Evolutionary conservation across 129 eudicot species (phyloP).

Genomic region (Cynara cardunculus): DNA sequence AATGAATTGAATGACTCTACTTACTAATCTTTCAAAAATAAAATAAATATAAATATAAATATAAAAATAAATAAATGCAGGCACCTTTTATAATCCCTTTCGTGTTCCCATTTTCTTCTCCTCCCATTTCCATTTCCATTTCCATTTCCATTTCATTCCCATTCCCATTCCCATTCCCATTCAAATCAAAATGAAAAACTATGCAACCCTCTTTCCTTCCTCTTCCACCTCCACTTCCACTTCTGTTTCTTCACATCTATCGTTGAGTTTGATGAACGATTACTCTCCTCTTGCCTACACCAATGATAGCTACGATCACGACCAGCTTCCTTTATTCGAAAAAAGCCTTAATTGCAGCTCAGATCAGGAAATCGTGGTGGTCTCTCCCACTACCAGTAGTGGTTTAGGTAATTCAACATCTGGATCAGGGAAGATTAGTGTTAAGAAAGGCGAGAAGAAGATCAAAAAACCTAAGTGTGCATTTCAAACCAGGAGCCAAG

Average conservation of each 20-base stretch:
- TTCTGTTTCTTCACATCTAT: constrained; percentile 18
- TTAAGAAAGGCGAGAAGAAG: constrained; percentile 52
- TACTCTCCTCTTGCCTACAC: neutral
- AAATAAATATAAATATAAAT: no score
- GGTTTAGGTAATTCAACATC: constrained; percentile 14
- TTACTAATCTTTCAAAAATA: no score
- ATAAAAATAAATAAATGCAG: no score
- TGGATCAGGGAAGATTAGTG: constrained; percentile 27
- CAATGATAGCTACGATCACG: neutral
- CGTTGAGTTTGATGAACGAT: constrained; percentile 28
- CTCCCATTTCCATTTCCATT: no score
- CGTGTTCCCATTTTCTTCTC: no score
- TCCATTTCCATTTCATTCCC: no score
- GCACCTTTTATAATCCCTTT: no score
- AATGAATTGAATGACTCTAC: no score
- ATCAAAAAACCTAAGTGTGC: constrained; percentile 60
- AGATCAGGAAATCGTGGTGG: constrained; percentile 1
- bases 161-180: no score
- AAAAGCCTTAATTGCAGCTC: constrained; percentile 15
- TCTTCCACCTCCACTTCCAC: constrained; percentile 29
- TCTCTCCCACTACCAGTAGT: constrained; percentile 22
- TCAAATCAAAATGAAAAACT: constrained; percentile 43
- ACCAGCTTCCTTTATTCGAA: neutral
- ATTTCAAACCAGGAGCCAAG: constrained; percentile 85
- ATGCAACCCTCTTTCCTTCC: constrained; percentile 23